Evolutionary conservation across 352 stramenopile genomes (phyloP).

Genomic region (Pythium dissotocum): DNA sequence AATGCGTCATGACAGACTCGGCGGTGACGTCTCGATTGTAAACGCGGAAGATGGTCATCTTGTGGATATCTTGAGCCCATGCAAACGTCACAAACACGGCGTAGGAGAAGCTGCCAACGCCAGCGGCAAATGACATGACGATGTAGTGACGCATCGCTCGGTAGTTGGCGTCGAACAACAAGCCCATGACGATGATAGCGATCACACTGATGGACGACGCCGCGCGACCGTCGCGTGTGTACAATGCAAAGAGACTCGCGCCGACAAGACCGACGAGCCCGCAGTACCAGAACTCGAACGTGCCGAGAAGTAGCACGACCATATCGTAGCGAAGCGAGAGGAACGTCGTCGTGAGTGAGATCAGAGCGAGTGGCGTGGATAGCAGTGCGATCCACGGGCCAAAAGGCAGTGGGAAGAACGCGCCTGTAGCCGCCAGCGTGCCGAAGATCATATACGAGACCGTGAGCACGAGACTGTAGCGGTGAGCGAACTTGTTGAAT

Average conservation of each 20-base stretch:
- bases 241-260: neutral
- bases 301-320: slow-evolving; percentile 8
- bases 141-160: neutral
- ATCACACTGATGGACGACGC: neutral
- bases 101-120: neutral
- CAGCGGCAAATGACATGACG: neutral
- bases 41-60: neutral
- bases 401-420: slow-evolving; percentile 1
- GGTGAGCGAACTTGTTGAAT: slow-evolving; percentile 1
- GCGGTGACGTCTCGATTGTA: slow-evolving; percentile 1
- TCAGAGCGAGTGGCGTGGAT: neutral
- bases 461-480: neutral
- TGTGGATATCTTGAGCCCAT: neutral
- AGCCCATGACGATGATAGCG: neutral
- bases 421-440: neutral
- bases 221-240: slow-evolving; percentile 1
- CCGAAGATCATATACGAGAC: neutral
- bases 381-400: slow-evolving; percentile 5
- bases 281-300: slow-evolving; percentile 24
- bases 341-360: neutral
- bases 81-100: neutral
- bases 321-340: slow-evolving; percentile 18
- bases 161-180: slow-evolving; percentile 16
- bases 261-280: neutral
- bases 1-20: slow-evolving; percentile 1